Conservation (phyloP, 306 rosid genomes). For the Rosa lucieae region DNA sequence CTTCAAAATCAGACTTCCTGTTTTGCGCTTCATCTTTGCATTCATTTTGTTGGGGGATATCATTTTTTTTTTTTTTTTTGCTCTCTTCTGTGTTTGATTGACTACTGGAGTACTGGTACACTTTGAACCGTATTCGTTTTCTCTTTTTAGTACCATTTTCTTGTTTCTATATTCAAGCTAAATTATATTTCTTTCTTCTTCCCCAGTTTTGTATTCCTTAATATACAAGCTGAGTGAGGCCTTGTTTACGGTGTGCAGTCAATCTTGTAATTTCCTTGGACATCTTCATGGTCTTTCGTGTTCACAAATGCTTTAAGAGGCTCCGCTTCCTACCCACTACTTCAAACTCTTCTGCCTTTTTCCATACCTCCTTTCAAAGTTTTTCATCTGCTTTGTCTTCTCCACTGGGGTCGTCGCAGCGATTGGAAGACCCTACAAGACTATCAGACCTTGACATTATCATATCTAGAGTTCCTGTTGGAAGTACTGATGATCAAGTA, state of each 20-base stretch:
- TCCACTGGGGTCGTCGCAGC: slow-evolving; percentile 26
- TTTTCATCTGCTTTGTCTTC: slow-evolving; percentile 18
- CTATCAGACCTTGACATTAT: slow-evolving; percentile 47
- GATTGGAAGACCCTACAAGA: slow-evolving; percentile 26
- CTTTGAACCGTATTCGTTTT: too few species aligned
- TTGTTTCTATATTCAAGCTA: background rate
- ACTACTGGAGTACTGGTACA: too few species aligned
- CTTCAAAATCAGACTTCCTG: too few species aligned
- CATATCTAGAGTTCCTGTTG: slow-evolving; percentile 45
- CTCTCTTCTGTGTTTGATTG: too few species aligned
- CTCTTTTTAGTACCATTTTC: background rate
- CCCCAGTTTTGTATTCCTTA: background rate
- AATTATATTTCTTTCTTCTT: background rate
- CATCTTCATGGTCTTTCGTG: slow-evolving; percentile 6
- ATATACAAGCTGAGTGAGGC: background rate
- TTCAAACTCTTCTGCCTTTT: slow-evolving; percentile 19
- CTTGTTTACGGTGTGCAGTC: background rate
- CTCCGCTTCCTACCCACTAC: slow-evolving; percentile 15
- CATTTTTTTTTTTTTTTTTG: too few species aligned
- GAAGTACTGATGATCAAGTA: slow-evolving; percentile 54
- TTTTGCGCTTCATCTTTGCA: too few species aligned
- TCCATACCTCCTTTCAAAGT: slow-evolving; percentile 21
- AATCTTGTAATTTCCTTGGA: background rate
- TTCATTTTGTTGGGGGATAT: too few species aligned
- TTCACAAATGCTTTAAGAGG: slow-evolving; percentile 3